These are phyloP conservation scores for Solanum arcanum DNA, from an alignment of 257 asterid species.

Conservation along the genomic window DNA sequence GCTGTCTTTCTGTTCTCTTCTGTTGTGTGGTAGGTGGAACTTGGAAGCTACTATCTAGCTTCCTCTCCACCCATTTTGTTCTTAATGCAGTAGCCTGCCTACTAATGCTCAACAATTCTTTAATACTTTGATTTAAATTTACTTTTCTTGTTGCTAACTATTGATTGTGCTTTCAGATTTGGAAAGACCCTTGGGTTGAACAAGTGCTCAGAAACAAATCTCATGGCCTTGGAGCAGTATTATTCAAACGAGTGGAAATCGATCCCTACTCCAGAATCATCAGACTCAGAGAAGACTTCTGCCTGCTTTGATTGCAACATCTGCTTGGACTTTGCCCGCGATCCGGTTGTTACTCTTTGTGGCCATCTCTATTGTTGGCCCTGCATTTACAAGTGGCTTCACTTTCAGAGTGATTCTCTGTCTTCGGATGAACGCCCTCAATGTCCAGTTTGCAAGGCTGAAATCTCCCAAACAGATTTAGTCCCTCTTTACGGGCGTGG, in stretches of 20 bases:
- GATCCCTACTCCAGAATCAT: constrained; percentile 16
- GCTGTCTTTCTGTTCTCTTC: not conserved
- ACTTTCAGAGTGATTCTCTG: constrained; percentile 27
- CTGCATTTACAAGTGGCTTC: constrained; percentile 76
- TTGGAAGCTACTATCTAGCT: not conserved
- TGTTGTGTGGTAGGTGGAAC: not conserved
- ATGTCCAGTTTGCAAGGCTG: constrained; percentile 87
- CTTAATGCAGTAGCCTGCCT: not conserved
- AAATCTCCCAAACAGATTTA: constrained; percentile 46
- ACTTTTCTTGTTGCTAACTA: not conserved
- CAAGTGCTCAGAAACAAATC: not conserved
- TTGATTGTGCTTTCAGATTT: not conserved
- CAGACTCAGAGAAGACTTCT: constrained; percentile 29
- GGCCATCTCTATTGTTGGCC: constrained; percentile 97
- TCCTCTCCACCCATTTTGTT: not conserved
- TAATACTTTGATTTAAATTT: not conserved
- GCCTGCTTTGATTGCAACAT: constrained; percentile 80
- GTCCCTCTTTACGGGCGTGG: constrained; percentile 81
- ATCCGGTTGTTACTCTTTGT: constrained; percentile 77
- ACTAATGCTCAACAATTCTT: not conserved
- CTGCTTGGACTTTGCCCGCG: constrained; percentile 61
- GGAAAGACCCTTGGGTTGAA: not conserved
- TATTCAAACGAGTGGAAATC: constrained; percentile 45
- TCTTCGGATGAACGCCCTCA: constrained; percentile 26
- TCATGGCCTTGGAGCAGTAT: constrained; percentile 51